These are phyloP conservation scores for Glycine soja DNA, from an alignment of 306 rosid genomes.

Conservation along the genomic window DNA sequence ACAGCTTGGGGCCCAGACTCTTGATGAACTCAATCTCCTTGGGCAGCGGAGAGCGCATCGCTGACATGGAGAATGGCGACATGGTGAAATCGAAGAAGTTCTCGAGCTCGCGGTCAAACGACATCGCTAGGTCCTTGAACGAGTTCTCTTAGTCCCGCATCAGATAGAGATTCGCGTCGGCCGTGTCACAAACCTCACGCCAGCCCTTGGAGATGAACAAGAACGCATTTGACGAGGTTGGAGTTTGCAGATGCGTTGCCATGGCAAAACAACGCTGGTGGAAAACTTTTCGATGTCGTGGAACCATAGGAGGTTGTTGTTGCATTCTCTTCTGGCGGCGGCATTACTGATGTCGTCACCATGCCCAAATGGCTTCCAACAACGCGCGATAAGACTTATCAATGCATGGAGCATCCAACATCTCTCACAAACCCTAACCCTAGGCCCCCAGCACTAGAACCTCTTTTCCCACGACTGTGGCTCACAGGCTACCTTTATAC, in stretches of 20 bases:
- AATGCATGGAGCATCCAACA: too few species aligned
- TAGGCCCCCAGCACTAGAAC: too few species aligned
- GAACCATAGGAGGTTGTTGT: too few species aligned
- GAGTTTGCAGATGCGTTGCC: conserved; percentile 59
- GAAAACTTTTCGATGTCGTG: too few species aligned
- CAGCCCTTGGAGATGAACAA: conserved; percentile 91
- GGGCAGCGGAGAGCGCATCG: conserved; percentile 69
- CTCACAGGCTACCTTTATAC: too few species aligned
- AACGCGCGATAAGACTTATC: too few species aligned
- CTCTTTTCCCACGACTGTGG: too few species aligned
- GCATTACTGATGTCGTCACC: too few species aligned
- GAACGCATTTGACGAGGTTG: conserved; percentile 70
- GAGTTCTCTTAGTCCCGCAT: conserved; percentile 92
- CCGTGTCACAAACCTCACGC: conserved; percentile 92
- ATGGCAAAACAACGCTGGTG: conserved; percentile 45
- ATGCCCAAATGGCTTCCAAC: too few species aligned
- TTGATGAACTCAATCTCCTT: conserved; percentile 91
- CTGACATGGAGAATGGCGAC: conserved; percentile 64
- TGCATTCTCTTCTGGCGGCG: too few species aligned
- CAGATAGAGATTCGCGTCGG: conserved; percentile 88
- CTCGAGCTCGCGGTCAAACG: conserved; percentile 94
- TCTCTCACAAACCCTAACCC: too few species aligned
- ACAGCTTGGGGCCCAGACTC: conserved; percentile 82
- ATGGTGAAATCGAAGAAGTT: conserved; percentile 75
- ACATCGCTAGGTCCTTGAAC: conserved; percentile 82